These are phyloP conservation scores for Kernera saxatilis DNA, from an alignment of 345 rosid species.

Conservation along the genomic window DNA sequence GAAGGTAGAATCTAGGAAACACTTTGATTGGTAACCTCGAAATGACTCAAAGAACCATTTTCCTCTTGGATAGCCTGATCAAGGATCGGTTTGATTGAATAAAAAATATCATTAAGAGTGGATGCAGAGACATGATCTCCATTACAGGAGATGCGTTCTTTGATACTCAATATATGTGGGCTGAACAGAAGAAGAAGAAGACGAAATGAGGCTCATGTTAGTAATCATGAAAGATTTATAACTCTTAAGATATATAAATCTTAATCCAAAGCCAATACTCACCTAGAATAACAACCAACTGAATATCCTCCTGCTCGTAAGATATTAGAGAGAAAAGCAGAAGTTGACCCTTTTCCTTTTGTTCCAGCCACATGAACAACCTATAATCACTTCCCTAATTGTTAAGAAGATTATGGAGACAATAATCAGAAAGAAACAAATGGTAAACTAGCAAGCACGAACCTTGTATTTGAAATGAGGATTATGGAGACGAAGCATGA, in stretches of 20 bases:
- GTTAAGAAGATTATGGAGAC: too few relatives aligned
- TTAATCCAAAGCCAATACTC: background rate
- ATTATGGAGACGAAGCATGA: constrained; percentile 66
- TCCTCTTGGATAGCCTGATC: constrained; percentile 56
- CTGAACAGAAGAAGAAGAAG: constrained; percentile 33
- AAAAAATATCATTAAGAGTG: constrained; percentile 52
- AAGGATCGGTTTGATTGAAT: constrained; percentile 42
- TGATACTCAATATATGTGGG: constrained; percentile 74
- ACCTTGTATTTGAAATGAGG: constrained; percentile 81
- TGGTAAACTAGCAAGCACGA: background rate
- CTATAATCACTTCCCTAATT: constrained; percentile 28
- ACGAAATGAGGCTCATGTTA: background rate
- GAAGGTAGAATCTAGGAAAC: too few relatives aligned
- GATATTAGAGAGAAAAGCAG: constrained; percentile 76
- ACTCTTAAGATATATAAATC: background rate
- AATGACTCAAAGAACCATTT: constrained; percentile 71
- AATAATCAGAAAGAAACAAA: background rate
- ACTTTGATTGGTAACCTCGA: constrained; percentile 55
- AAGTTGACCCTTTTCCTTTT: constrained; percentile 92
- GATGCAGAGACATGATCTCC: constrained; percentile 60
- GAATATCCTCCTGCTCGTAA: constrained; percentile 63
- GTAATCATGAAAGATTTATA: background rate
- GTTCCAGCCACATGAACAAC: constrained; percentile 90
- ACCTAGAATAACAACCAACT: constrained; percentile 92
- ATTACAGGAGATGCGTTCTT: constrained; percentile 66